A percentile compares a stretch with the other conserved stretches of the same genome.
Conservation (phyloP, 2,329 filamentous ascomycete genomes). For the Xylariaceae sp. region DNA sequence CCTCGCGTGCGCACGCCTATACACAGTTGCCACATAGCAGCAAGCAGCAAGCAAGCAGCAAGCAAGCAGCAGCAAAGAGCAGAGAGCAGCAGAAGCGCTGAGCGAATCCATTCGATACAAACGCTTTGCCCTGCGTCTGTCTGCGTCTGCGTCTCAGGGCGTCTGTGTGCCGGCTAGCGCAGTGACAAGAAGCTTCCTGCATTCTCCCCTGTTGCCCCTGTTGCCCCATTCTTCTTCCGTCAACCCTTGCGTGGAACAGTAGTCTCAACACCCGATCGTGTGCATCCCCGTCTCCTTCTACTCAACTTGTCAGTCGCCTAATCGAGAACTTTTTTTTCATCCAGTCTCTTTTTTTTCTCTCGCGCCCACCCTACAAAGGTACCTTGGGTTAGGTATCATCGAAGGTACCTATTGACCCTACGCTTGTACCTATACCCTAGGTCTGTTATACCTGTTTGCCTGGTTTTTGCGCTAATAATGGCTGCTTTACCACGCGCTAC, state of each 20-base stretch:
- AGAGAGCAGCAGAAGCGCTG: too few relatives aligned
- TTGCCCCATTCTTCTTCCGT: neutral
- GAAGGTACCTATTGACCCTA: neutral
- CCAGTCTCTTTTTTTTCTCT: conserved; percentile 6
- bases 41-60: too few relatives aligned
- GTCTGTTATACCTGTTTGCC: neutral
- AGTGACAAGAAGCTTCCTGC: neutral
- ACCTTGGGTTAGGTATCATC: neutral
- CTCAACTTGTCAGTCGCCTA: neutral
- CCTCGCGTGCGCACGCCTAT: neutral
- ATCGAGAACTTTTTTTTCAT: neutral
- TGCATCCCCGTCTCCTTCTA: conserved; percentile 1
- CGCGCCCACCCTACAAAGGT: conserved; percentile 2
- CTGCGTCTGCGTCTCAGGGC: neutral
- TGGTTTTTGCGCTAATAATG: neutral
- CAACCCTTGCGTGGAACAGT: neutral
- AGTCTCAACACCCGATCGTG: conserved; percentile 10
- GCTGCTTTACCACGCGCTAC: neutral
- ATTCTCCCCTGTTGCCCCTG: conserved; percentile 9
- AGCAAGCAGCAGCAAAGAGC: too few relatives aligned
- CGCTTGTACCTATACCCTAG: neutral
- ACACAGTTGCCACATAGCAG: neutral
- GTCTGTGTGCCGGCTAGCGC: conserved; percentile 2
- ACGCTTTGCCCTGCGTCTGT: neutral
- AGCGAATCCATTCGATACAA: neutral